phyloP scores from a whole-genome alignment of 371 early-diverging fungal genomes.

The Dichotomocladium elegans region DNA sequence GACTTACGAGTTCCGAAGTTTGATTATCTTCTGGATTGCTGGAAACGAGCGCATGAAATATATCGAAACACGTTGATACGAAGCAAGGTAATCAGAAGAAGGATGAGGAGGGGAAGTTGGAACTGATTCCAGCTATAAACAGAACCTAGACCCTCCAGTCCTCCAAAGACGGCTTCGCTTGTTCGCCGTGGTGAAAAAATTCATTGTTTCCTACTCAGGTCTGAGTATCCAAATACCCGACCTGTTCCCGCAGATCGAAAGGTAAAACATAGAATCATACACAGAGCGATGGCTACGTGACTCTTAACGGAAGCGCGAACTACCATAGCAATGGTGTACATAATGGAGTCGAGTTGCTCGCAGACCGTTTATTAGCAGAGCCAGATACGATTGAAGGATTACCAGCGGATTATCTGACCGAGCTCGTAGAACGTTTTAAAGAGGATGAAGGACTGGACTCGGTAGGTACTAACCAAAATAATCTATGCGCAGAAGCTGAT shows the following conservation, averaged over 20 bases:
- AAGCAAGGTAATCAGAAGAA: conserved; percentile 34
- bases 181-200: conserved; percentile 46
- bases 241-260: conserved; percentile 79
- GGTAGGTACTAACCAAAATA: too few species aligned
- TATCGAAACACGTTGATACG: conserved; percentile 39
- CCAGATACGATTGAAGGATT: conserved; percentile 46
- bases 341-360: conserved; percentile 47
- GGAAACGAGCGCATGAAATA: conserved; percentile 66
- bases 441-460: conserved; percentile 57
- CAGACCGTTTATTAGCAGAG: conserved; percentile 40
- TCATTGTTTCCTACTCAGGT: conserved; percentile 83
- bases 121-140: background rate
- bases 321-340: too few species aligned
- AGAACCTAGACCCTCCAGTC: conserved; percentile 55
- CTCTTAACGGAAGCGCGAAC: too few species aligned
- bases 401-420: conserved; percentile 48
- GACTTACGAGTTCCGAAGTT: conserved; percentile 51
- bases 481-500: too few species aligned
- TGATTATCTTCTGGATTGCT: conserved; percentile 76
- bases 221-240: conserved; percentile 82
- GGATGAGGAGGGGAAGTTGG: background rate
- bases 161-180: conserved; percentile 56
- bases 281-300: too few species aligned
- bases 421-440: conserved; percentile 51
- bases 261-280: too few species aligned